A percentile compares a stretch with the other conserved stretches of the same genome.
Evolutionary conservation across 495 filamentous ascomycete genomes (phyloP).

Genomic region (Penicillium angulare): DNA sequence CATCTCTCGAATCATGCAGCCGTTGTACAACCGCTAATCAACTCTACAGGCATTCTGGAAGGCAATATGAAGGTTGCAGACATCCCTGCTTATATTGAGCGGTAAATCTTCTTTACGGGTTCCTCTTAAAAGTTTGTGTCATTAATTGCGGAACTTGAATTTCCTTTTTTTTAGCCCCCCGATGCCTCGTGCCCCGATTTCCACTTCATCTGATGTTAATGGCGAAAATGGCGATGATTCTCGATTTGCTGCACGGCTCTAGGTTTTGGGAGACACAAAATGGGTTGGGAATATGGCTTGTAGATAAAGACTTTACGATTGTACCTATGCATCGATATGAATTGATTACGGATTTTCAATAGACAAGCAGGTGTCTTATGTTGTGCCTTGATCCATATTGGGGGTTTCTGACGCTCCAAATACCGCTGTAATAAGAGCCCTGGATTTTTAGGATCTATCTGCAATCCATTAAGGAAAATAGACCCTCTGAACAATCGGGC

Average conservation of each 20-base stretch:
- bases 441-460: no score
- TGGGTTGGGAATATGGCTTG: conserved; percentile 12
- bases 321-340: conserved; percentile 21
- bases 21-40: neutral
- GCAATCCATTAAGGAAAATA: no score
- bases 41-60: conserved; percentile 38
- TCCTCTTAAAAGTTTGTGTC: conserved; percentile 23
- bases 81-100: conserved; percentile 45
- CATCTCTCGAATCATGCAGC: neutral
- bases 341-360: neutral
- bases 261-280: conserved; percentile 5
- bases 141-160: conserved; percentile 31
- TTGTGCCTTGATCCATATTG: no score
- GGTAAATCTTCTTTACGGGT: conserved; percentile 32
- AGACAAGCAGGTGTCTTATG: no score
- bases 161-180: conserved; percentile 25
- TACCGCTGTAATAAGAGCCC: no score
- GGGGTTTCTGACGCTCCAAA: no score
- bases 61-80: conserved; percentile 43
- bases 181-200: conserved; percentile 15
- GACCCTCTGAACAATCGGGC: no score
- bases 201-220: conserved; percentile 13
- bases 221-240: conserved; percentile 17
- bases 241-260: conserved; percentile 26
- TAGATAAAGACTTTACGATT: conserved; percentile 17